These are phyloP conservation scores for Triticum monococcum DNA, from an alignment of 176 grass and related monocot species.

Conservation along the genomic window DNA sequence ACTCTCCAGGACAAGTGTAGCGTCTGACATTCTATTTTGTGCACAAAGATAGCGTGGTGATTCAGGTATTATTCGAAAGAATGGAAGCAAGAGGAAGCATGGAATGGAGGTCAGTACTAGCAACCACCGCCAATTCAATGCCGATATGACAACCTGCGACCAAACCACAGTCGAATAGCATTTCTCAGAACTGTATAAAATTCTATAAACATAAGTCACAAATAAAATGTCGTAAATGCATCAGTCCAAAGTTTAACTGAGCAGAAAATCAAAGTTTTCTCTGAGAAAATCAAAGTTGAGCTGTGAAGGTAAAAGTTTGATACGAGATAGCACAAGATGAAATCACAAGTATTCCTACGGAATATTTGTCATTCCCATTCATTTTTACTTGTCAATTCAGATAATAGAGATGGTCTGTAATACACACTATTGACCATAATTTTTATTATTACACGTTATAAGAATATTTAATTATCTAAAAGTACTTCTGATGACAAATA, in stretches of 20 bases:
- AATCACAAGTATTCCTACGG: not conserved
- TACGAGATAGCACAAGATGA: not conserved
- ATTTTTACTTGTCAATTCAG: not conserved
- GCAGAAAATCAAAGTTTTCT: not conserved
- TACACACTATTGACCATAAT: not conserved
- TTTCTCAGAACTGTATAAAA: not conserved
- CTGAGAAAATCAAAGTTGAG: not conserved
- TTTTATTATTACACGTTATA: not conserved
- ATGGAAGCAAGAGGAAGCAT: slow-evolving; percentile 49
- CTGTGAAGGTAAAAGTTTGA: not conserved
- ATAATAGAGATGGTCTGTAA: not conserved
- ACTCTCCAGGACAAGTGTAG: slow-evolving; percentile 50
- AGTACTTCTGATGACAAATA: not conserved
- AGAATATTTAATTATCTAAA: not conserved
- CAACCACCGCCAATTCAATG: slow-evolving; percentile 64
- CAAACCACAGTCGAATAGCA: not conserved
- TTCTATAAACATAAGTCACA: not conserved
- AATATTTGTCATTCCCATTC: not conserved
- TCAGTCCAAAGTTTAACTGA: not conserved
- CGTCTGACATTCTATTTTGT: slow-evolving; percentile 41
- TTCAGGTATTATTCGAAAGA: slow-evolving; percentile 52
- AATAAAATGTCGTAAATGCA: not conserved
- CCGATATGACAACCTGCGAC: slow-evolving; percentile 44
- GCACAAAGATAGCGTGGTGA: slow-evolving; percentile 67
- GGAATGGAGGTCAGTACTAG: slow-evolving; percentile 59